Percentiles rank a stretch among this genome's conserved stretches.
These are phyloP conservation scores for Scedosporium apiospermum DNA, from an alignment of 2,329 filamentous ascomycete species.

Conservation along the genomic window DNA sequence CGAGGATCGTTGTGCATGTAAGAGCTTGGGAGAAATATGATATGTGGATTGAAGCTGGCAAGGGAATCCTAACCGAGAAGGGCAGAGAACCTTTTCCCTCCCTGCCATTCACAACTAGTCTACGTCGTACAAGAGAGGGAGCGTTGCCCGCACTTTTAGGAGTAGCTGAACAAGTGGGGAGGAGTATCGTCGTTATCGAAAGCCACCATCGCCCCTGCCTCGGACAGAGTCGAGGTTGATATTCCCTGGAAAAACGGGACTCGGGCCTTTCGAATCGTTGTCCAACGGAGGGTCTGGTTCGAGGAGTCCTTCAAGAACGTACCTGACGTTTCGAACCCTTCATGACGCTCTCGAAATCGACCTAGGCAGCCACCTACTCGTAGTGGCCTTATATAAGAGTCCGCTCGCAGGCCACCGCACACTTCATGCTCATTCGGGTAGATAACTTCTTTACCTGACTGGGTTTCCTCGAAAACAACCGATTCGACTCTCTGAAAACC, in stretches of 20 bases:
- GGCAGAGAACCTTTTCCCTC: neutral
- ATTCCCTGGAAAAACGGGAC: neutral
- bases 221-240: neutral
- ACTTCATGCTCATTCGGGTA: no score
- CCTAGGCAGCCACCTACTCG: no score
- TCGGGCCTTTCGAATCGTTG: no score
- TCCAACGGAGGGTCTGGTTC: no score
- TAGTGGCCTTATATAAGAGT: no score
- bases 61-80: neutral
- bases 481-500: neutral
- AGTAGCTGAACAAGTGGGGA: neutral
- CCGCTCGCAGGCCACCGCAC: no score
- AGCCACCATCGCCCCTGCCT: neutral
- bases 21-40: neutral
- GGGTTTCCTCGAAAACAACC: neutral
- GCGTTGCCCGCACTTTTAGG: neutral
- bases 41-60: neutral
- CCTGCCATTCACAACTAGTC: neutral
- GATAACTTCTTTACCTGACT: neutral
- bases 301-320: no score
- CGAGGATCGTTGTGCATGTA: neutral
- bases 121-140: neutral
- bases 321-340: no score
- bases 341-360: no score
- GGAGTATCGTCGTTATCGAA: neutral